These are phyloP conservation scores for Rhododendron vialii DNA, from an alignment of 148 eudicot species.

Conservation along the genomic window DNA sequence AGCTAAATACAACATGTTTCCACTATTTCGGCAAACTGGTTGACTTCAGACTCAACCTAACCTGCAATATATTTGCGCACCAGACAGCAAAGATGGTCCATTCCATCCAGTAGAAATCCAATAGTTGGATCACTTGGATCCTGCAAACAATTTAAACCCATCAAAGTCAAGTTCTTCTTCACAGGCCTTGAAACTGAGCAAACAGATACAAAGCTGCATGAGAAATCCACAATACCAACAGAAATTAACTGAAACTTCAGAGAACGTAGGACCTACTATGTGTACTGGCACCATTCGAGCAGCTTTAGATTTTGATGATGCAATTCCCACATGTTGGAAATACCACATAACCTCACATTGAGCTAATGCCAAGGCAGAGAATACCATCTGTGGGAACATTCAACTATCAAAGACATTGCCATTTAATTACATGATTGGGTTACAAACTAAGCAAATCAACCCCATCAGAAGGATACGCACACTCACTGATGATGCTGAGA, in stretches of 20 bases:
- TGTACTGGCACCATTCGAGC: conserved; percentile 70
- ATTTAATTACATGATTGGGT: neutral
- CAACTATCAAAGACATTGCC: conserved; percentile 10
- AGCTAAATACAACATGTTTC: neutral
- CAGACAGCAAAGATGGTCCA: conserved; percentile 88
- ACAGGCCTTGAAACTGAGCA: neutral
- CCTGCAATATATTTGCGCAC: conserved; percentile 99
- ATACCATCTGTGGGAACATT: conserved; percentile 72
- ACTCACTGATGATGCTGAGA: neutral
- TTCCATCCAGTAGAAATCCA: conserved; percentile 89
- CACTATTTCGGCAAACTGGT: neutral
- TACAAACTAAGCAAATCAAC: neutral
- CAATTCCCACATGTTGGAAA: conserved; percentile 93
- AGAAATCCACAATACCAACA: conserved; percentile 2
- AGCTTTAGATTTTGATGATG: conserved; percentile 73
- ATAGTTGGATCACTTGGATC: conserved; percentile 98
- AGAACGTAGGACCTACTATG: conserved; percentile 46
- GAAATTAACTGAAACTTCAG: neutral
- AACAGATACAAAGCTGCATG: neutral
- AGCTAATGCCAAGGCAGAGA: conserved; percentile 97
- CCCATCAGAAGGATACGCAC: neutral
- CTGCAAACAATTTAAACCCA: conserved; percentile 37
- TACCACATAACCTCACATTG: conserved; percentile 97
- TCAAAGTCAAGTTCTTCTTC: conserved; percentile 2
- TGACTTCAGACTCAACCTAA: conserved; percentile 18